Evolutionary conservation across 371 early-diverging fungal genomes (phyloP).

Genomic region (Mucor mucedo): DNA sequence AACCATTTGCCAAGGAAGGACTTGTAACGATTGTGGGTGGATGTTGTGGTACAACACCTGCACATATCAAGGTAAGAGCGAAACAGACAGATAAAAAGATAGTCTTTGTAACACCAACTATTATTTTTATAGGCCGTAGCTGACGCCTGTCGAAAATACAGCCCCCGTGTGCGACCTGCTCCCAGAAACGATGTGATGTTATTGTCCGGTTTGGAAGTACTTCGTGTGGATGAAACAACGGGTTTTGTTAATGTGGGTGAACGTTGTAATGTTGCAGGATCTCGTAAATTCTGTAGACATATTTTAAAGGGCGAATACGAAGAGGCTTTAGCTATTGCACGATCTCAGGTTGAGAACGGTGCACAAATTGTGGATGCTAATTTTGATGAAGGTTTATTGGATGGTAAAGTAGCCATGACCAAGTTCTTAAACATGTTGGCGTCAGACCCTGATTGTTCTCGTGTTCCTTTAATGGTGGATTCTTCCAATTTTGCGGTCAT

Average conservation of each 20-base stretch:
- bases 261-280: slow-evolving; percentile 95
- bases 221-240: slow-evolving; percentile 75
- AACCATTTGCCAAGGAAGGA: slow-evolving; percentile 87
- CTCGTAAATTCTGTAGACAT: slow-evolving; percentile 90
- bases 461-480: slow-evolving; percentile 90
- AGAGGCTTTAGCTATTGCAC: slow-evolving; percentile 91
- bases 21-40: slow-evolving; percentile 94
- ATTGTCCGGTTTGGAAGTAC: slow-evolving; percentile 86
- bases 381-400: slow-evolving; percentile 95
- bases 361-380: slow-evolving; percentile 94
- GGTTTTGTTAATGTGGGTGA: slow-evolving; percentile 95
- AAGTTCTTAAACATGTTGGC: slow-evolving; percentile 89
- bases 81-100: not conserved
- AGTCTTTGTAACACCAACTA: not conserved
- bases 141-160: slow-evolving; percentile 72
- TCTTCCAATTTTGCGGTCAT: slow-evolving; percentile 97
- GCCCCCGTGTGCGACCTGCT: slow-evolving; percentile 76
- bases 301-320: slow-evolving; percentile 90
- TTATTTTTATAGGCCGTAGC: slow-evolving; percentile 83
- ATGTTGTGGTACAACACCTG: slow-evolving; percentile 96
- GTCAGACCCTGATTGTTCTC: slow-evolving; percentile 94
- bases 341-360: slow-evolving; percentile 92
- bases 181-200: slow-evolving; percentile 71
- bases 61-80: slow-evolving; percentile 73
- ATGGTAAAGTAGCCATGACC: slow-evolving; percentile 91